Evolutionary conservation across 768 basidiomycete species (phyloP).

Genomic region (Pholiota microspora): DNA sequence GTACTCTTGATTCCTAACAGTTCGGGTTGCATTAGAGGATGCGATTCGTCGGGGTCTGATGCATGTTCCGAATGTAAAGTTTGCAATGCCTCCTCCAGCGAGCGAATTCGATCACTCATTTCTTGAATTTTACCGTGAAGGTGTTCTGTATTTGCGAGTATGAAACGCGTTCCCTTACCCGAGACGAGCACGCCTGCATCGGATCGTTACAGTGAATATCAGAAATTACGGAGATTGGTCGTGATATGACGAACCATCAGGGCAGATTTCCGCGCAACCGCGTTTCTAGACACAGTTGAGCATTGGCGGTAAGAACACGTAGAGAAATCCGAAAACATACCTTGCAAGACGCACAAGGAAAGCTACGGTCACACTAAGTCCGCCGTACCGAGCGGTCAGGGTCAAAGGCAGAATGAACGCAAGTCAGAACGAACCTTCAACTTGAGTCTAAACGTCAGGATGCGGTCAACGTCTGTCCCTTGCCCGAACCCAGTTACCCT

Average conservation of each 20-base stretch:
- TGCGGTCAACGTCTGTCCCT: constrained; percentile 9
- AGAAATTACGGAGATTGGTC: neutral
- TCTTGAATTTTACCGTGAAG: constrained; percentile 62
- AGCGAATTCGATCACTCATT: constrained; percentile 65
- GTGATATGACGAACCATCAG: constrained; percentile 43
- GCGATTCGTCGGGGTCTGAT: constrained; percentile 28
- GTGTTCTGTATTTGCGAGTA: constrained; percentile 66
- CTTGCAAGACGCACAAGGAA: constrained; percentile 48
- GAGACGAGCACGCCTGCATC: constrained; percentile 58
- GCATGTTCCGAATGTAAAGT: constrained; percentile 26
- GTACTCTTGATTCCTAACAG: constrained; percentile 57
- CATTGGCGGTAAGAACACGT: constrained; percentile 3
- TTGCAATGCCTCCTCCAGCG: constrained; percentile 56
- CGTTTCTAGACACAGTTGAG: constrained; percentile 48
- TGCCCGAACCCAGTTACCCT: constrained; percentile 15
- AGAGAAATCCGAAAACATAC: constrained; percentile 13
- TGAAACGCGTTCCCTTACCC: constrained; percentile 65
- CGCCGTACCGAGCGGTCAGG: constrained; percentile 9
- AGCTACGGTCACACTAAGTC: constrained; percentile 47
- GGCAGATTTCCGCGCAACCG: constrained; percentile 66
- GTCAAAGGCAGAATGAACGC: neutral
- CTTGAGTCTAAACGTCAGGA: constrained; percentile 38
- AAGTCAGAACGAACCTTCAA: constrained; percentile 43
- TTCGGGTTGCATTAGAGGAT: constrained; percentile 50
- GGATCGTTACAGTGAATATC: constrained; percentile 1